Evolutionary conservation across 2,329 filamentous ascomycete genomes (phyloP).

Genomic region (Monosporascus sp.): DNA sequence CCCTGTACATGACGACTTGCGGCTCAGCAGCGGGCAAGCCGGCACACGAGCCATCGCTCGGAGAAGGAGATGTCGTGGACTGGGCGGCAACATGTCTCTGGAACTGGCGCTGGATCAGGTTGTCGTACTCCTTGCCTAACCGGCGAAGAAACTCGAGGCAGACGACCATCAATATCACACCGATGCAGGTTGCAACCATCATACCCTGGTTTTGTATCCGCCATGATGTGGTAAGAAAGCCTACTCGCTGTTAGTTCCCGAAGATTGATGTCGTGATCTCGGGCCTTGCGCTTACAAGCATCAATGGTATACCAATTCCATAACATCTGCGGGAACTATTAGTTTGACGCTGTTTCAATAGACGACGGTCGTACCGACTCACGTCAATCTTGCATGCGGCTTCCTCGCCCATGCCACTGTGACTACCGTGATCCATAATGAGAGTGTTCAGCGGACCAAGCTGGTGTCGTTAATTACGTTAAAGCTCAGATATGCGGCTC

Average conservation of each 20-base stretch:
- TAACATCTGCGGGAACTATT: slow-evolving; percentile 31
- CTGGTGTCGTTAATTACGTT: neutral
- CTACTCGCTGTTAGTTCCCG: slow-evolving; percentile 9
- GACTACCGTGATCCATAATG: slow-evolving; percentile 6
- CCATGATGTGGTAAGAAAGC: slow-evolving; percentile 36
- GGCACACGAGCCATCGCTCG: slow-evolving; percentile 7
- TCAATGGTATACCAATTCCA: slow-evolving; percentile 40
- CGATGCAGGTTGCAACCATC: slow-evolving; percentile 40
- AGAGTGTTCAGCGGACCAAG: neutral
- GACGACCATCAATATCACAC: slow-evolving; percentile 35
- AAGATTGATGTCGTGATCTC: neutral
- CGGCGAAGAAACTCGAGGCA: slow-evolving; percentile 35
- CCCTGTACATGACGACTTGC: slow-evolving; percentile 30
- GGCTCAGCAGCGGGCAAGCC: slow-evolving; percentile 8
- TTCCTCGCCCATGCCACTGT: neutral
- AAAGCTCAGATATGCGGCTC: no score
- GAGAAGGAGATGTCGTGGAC: slow-evolving; percentile 10
- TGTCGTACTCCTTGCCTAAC: slow-evolving; percentile 37
- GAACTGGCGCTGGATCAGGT: slow-evolving; percentile 34
- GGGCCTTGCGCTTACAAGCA: slow-evolving; percentile 25
- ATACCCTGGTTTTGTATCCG: slow-evolving; percentile 33
- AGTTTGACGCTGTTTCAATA: slow-evolving; percentile 4
- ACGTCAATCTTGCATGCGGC: slow-evolving; percentile 6
- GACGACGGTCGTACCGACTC: neutral
- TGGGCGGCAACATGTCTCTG: slow-evolving; percentile 27